Evolutionary conservation across 2,329 filamentous ascomycete species (phyloP).

Genomic region (Emydomyces testavorans): DNA sequence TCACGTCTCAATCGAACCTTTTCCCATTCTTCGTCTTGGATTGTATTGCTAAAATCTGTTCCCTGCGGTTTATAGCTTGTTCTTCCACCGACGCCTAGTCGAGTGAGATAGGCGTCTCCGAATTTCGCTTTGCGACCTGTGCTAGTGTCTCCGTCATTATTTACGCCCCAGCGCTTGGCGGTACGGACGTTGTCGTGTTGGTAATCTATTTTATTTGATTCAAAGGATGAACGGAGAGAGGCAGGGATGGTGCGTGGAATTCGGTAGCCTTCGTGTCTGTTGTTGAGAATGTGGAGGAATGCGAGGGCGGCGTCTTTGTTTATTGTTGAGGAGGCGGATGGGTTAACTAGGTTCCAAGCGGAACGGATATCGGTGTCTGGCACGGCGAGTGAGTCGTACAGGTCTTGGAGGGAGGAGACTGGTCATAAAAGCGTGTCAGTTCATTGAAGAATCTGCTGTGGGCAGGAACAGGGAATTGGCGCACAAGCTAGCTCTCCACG

Average conservation of each 20-base stretch:
- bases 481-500: constrained; percentile 71
- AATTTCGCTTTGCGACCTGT: constrained; percentile 94
- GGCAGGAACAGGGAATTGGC: constrained; percentile 25
- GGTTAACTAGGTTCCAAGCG: constrained; percentile 96
- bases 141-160: constrained; percentile 55
- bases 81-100: constrained; percentile 65
- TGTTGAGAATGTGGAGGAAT: constrained; percentile 93
- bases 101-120: constrained; percentile 88
- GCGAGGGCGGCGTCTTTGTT: constrained; percentile 91
- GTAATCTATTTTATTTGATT: constrained; percentile 94
- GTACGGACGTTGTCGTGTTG: constrained; percentile 67
- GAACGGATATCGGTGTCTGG: constrained; percentile 71
- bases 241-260: constrained; percentile 87
- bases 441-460: background rate
- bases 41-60: constrained; percentile 78
- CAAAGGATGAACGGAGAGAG: constrained; percentile 80
- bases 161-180: constrained; percentile 64
- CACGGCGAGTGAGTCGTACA: constrained; percentile 61
- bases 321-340: constrained; percentile 66
- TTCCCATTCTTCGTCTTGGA: constrained; percentile 89
- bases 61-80: constrained; percentile 69
- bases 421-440: constrained; percentile 15
- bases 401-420: constrained; percentile 67
- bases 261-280: constrained; percentile 86
- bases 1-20: constrained; percentile 92